Evolutionary conservation across 768 basidiomycete genomes (phyloP).

Genomic region (Ramaria rubella): DNA sequence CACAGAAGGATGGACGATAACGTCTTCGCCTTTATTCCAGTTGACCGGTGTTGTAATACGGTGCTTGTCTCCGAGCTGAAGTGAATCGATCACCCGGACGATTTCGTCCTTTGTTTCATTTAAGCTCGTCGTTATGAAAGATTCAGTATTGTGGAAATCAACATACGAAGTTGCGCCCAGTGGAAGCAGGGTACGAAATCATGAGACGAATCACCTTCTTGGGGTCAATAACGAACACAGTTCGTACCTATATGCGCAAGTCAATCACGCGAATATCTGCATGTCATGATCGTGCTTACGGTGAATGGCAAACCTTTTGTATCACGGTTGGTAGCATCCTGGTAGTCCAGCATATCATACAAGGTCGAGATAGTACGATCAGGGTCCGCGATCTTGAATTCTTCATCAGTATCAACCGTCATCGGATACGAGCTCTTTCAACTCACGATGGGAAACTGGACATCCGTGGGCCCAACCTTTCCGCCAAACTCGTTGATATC

Average conservation of each 20-base stretch:
- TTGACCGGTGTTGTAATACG: slow-evolving; percentile 86
- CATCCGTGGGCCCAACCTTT: slow-evolving; percentile 60
- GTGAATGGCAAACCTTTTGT: slow-evolving; percentile 91
- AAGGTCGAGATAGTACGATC: slow-evolving; percentile 78
- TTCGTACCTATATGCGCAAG: slow-evolving; percentile 66
- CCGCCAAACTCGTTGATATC: slow-evolving; percentile 82
- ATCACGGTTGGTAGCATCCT: slow-evolving; percentile 87
- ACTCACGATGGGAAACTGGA: slow-evolving; percentile 88
- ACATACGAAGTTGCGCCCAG: slow-evolving; percentile 82
- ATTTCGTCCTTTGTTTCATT: slow-evolving; percentile 41
- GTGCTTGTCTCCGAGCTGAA: slow-evolving; percentile 87
- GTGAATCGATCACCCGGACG: slow-evolving; percentile 77
- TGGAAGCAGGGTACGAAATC: slow-evolving; percentile 89
- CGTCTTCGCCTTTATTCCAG: slow-evolving; percentile 91
- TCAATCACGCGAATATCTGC: not conserved
- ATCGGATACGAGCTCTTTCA: not conserved
- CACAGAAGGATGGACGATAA: slow-evolving; percentile 86
- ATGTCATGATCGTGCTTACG: slow-evolving; percentile 31
- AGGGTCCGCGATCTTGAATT: slow-evolving; percentile 85
- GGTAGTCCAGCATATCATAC: slow-evolving; percentile 95
- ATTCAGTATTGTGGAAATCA: not conserved
- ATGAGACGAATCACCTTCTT: slow-evolving; percentile 90
- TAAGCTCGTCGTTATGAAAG: not conserved
- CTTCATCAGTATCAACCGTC: not conserved
- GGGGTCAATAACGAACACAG: slow-evolving; percentile 96